phyloP scores from a whole-genome alignment of 768 basidiomycete genomes.

The Melanogaster broomeanus region DNA sequence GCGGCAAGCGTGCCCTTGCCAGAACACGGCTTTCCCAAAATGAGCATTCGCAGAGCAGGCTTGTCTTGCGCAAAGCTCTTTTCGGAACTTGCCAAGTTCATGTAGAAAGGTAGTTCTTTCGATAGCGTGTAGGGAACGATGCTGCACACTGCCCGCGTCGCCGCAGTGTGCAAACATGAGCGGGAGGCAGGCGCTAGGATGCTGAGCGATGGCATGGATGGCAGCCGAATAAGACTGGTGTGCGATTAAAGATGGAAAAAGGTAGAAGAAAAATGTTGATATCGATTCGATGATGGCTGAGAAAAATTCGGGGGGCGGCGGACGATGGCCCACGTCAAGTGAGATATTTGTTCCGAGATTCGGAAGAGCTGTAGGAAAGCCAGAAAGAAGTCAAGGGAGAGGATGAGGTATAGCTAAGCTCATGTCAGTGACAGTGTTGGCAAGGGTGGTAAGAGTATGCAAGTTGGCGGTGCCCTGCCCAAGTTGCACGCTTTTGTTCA shows the following conservation, averaged over 20 bases:
- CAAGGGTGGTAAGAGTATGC: conserved; percentile 12
- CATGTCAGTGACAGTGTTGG: conserved; percentile 14
- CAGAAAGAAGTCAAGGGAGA: not conserved
- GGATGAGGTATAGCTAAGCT: conserved; percentile 6
- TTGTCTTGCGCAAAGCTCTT: conserved; percentile 26
- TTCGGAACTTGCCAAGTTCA: conserved; percentile 35
- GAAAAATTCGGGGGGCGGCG: not conserved
- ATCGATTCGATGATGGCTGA: not conserved
- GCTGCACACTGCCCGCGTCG: conserved; percentile 17
- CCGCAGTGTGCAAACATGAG: not conserved
- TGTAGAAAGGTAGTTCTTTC: conserved; percentile 50
- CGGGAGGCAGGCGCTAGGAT: conserved; percentile 1
- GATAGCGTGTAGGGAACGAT: conserved; percentile 22
- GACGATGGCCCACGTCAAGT: not conserved
- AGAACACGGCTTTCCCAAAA: conserved; percentile 63
- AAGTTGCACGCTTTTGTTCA: no score
- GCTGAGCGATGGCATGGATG: conserved; percentile 5
- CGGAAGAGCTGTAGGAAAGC: not conserved
- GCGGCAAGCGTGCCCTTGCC: conserved; percentile 83
- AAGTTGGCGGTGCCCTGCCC: no score
- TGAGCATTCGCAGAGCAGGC: conserved; percentile 44
- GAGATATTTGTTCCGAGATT: not conserved
- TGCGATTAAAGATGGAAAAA: conserved; percentile 1
- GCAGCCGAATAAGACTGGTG: not conserved
- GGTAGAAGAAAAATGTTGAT: not conserved